These are phyloP conservation scores for Apostasia ramifera DNA, from an alignment of 106 monocot genomes.

Conservation along the genomic window DNA sequence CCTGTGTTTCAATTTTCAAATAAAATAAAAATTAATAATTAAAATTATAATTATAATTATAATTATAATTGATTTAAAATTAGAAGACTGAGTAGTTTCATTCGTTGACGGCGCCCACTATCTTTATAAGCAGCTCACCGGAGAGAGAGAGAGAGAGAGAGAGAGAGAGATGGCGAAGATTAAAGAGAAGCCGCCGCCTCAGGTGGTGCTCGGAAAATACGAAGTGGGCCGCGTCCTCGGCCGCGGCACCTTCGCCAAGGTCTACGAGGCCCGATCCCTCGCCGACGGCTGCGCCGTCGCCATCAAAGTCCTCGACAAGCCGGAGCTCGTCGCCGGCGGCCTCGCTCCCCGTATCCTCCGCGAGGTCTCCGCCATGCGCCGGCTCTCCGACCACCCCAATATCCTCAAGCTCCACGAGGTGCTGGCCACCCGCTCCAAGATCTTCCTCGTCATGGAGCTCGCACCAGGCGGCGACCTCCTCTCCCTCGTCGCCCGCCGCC, in stretches of 20 bases:
- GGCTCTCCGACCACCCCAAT: conserved; percentile 40
- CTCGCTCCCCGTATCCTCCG: conserved; percentile 18
- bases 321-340: conserved; percentile 4
- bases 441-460: conserved; percentile 49
- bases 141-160: too few species aligned
- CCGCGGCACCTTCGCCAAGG: conserved; percentile 31
- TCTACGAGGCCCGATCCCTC: conserved; percentile 9
- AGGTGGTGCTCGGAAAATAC: conserved; percentile 20
- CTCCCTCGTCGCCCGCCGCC: conserved; percentile 12
- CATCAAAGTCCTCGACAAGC: conserved; percentile 27
- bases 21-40: too few species aligned
- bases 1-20: too few species aligned
- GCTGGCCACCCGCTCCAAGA: conserved; percentile 43
- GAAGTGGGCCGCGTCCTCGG: conserved; percentile 25
- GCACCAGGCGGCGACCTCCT: conserved; percentile 38
- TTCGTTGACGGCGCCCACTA: too few species aligned
- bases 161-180: not conserved
- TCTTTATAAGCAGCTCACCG: too few species aligned
- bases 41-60: too few species aligned
- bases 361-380: conserved; percentile 44
- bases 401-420: conserved; percentile 42
- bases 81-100: too few species aligned
- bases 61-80: too few species aligned
- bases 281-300: conserved; percentile 16
- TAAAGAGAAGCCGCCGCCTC: not conserved